phyloP scores from a whole-genome alignment of 2,329 filamentous ascomycete genomes.

The Tolypocladium capitatum region DNA sequence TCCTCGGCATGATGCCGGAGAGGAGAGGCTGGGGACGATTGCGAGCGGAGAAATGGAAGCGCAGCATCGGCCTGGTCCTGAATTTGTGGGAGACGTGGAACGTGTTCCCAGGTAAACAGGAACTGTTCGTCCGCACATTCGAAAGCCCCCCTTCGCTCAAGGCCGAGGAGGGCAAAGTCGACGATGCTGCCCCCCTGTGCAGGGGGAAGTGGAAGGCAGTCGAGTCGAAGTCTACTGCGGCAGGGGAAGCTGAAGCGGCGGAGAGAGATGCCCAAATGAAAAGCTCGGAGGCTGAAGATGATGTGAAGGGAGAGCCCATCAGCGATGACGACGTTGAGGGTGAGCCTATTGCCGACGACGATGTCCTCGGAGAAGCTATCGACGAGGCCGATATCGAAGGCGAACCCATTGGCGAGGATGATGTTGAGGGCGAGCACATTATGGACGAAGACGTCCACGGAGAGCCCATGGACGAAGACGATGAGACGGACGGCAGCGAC shows the following conservation, averaged over 20 bases:
- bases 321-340: slow-evolving; percentile 35
- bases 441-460: slow-evolving; percentile 22
- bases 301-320: slow-evolving; percentile 30
- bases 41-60: slow-evolving; percentile 73
- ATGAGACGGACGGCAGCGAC: slow-evolving; percentile 21
- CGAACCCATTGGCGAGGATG: slow-evolving; percentile 32
- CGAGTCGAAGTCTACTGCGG: slow-evolving; percentile 19
- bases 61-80: slow-evolving; percentile 56
- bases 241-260: slow-evolving; percentile 9
- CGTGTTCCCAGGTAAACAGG: slow-evolving; percentile 62
- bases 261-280: slow-evolving; percentile 25
- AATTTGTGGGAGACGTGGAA: slow-evolving; percentile 60
- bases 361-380: slow-evolving; percentile 32
- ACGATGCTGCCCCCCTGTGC: slow-evolving; percentile 15
- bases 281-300: slow-evolving; percentile 26
- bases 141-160: slow-evolving; percentile 47
- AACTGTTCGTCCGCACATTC: slow-evolving; percentile 57
- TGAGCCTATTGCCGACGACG: slow-evolving; percentile 27
- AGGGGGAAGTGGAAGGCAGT: slow-evolving; percentile 37
- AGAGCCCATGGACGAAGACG: slow-evolving; percentile 29
- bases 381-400: slow-evolving; percentile 27
- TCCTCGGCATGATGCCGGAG: slow-evolving; percentile 60
- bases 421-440: slow-evolving; percentile 31
- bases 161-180: slow-evolving; percentile 13
- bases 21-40: slow-evolving; percentile 67